Base-by-base conservation (phyloP, 805 yeast genomes). In the Ascoidea asiatica region DNA sequence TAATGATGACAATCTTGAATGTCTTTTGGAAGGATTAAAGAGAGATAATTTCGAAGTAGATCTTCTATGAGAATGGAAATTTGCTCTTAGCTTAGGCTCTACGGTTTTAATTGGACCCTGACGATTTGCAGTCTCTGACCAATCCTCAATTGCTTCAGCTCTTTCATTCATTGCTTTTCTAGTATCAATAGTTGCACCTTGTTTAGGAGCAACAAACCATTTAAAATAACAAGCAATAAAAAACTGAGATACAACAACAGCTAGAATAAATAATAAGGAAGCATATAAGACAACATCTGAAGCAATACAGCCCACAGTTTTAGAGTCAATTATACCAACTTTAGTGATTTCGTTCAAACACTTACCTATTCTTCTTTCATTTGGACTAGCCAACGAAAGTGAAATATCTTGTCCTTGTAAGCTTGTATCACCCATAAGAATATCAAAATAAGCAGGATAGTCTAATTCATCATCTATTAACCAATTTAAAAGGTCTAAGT, bases 261-360 rank as follows among this genome's bases (percentile, higher is more conserved):
- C 72, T 46, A 92, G 67, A 54, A 92, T 89, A 58, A 92, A 87
- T 7, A 83, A 80, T 55, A 92, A 70, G 1, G 97, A 84, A 5
- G 82, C 72, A 53, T 77, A 76, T 48, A 92, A 71, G 1, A 92
- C 96, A 37, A 89, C 78, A 44, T 78, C 66, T 0, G 97, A 87
- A 0, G 95, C 95, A 56, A 92, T 79, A 64, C 98, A 92, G 4
- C 98, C 98, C 55, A 92, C 77, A 5, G 95, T 79, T 37, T 84
- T 85, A 2, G 89, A 77, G 57, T 92, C 97, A 38, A 92, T 75
- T 42, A 77, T 79, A 19, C 98, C 98, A 15, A 90, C 95, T 61
- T 82, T 86, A 43, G 84, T 69, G 44, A 87, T 83, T 61, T 92
- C 97, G 8, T 81, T 66, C 45, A 92, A 65, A 61, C 98, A 92